Evolutionary conservation across 1,139 yeast species (phyloP).

Genomic region (Blastobotrys malaysiensis): DNA sequence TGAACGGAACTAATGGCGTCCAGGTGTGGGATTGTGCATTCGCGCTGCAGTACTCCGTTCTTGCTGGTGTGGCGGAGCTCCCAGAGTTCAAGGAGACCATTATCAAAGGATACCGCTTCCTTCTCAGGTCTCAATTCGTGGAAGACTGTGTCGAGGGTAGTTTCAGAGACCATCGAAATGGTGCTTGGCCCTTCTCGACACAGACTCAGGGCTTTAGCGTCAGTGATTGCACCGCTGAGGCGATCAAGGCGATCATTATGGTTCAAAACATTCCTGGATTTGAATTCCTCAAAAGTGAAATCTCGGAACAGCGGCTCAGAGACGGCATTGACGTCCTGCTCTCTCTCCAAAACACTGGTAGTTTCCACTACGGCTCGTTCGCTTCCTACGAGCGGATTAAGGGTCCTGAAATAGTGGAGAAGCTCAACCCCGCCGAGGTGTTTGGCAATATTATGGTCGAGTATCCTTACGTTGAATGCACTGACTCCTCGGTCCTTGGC

Average conservation of each 20-base stretch:
- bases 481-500: conserved; percentile 91
- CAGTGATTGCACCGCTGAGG: conserved; percentile 95
- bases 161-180: conserved; percentile 75
- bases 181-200: conserved; percentile 98
- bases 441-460: conserved; percentile 98
- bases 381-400: conserved; percentile 86
- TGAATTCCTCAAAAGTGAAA: conserved; percentile 43
- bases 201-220: conserved; percentile 95
- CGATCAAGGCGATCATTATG: conserved; percentile 90
- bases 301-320: conserved; percentile 49
- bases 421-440: conserved; percentile 92
- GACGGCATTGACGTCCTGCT: conserved; percentile 70
- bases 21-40: conserved; percentile 98
- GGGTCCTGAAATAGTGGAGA: conserved; percentile 71
- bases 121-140: conserved; percentile 79
- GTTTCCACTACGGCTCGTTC: conserved; percentile 84
- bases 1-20: conserved; percentile 96
- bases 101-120: conserved; percentile 58
- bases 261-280: conserved; percentile 58
- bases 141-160: conserved; percentile 74
- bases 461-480: conserved; percentile 96
- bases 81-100: conserved; percentile 64
- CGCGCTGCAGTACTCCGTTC: conserved; percentile 73
- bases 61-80: conserved; percentile 70
- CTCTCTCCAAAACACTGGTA: conserved; percentile 66